Base-by-base conservation (phyloP, 768 basidiomycete genomes). In the Candolleomyces aberdarensis region DNA sequence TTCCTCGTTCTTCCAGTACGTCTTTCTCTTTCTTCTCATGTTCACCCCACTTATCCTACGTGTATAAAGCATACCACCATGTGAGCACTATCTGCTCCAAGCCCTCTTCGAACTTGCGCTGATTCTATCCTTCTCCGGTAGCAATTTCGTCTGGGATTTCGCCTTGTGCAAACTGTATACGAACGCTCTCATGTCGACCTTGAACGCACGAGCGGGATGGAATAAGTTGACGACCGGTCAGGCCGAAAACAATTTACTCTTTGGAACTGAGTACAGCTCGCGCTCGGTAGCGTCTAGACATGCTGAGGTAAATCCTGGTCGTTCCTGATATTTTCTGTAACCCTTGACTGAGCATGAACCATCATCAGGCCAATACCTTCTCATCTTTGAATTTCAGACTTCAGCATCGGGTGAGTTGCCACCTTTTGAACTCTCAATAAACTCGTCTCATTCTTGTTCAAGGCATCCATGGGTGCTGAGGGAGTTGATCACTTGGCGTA, bases 81-180 rank as follows among this genome's bases (percentile, higher is more conserved):
- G 79, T 81, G 64, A 68, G 79, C 43, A 10, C 29, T 5, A 5
- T 29, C 26, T 50, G 13, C 55, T 56, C 10, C 6, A 7, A 14
- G 36, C 9, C 29, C n/a, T 39, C 26, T 62, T 19, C 13, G 2
- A 40, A 3, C 19, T 14, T 4, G 3, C 2, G 48, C 32, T 40
- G 40, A 41, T 20, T 57, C 15, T 5, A 6, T 39, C 20, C 6
- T 13, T 13, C 39, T 10, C 19, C 13, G 11, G 9, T 31, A 78
- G 80, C 26, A 83, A 82, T 64, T 83, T 83, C 64, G 60, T 81
- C 9, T 83, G 78, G 77, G 81, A 82, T 62, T 69, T 83, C 20
- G 72, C 79, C 11, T 69, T 83, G 14, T 74, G 79, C 1, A 82
- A 81, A 57, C 71, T 83, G 8, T 83, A 83, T 64, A 59, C 78